Percentiles rank a stretch among this genome's conserved stretches.
These are phyloP conservation scores for Lagenidium sp. DNA, from an alignment of 352 stramenopile genomes.

Conservation along the genomic window DNA sequence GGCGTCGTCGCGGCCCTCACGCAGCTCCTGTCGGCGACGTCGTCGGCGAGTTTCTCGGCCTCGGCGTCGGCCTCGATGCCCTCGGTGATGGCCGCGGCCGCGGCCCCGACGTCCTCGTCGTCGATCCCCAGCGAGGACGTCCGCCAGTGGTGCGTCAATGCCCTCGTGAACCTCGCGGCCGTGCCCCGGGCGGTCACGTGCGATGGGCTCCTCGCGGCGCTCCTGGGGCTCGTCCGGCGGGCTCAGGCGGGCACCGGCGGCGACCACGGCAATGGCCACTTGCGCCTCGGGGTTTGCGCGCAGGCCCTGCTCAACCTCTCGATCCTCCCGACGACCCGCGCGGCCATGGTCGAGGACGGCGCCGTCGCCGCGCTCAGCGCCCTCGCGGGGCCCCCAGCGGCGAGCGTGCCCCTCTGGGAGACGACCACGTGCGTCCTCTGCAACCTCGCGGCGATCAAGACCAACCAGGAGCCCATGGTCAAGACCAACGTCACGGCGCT, in stretches of 20 bases:
- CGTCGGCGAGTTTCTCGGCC: not conserved
- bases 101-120: not conserved
- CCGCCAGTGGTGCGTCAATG: constrained; percentile 47
- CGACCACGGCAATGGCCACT: not conserved
- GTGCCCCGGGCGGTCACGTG: constrained; percentile 67
- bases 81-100: not conserved
- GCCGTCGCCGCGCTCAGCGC: constrained; percentile 45
- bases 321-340: constrained; percentile 64
- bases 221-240: constrained; percentile 30
- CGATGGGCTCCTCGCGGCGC: constrained; percentile 47
- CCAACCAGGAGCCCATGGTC: constrained; percentile 29
- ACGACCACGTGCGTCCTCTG: constrained; percentile 21
- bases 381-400: constrained; percentile 22
- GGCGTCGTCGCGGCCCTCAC: constrained; percentile 51
- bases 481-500: constrained; percentile 22
- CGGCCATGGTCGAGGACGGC: constrained; percentile 66
- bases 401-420: constrained; percentile 14
- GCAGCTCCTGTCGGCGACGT: constrained; percentile 38
- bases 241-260: constrained; percentile 16
- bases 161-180: constrained; percentile 61
- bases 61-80: not conserved
- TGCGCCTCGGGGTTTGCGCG: constrained; percentile 31
- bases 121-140: constrained; percentile 34
- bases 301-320: constrained; percentile 72
- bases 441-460: constrained; percentile 27